Percentiles rank a stretch among this genome's conserved stretches.
Evolutionary conservation across 208 protist species (phyloP).

Genomic region (Novymonas esmeraldas): DNA sequence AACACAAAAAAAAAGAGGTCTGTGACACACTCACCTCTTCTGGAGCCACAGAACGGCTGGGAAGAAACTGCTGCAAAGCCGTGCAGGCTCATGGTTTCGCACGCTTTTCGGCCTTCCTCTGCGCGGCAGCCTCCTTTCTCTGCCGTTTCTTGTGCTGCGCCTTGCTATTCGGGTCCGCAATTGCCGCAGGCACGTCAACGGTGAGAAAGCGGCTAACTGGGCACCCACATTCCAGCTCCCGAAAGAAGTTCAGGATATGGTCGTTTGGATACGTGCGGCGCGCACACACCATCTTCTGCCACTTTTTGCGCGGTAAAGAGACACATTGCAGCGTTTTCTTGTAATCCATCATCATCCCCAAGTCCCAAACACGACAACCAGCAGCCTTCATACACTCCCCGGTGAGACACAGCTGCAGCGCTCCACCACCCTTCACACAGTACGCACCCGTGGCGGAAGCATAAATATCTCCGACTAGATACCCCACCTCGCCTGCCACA

Average conservation of each 20-base stretch:
- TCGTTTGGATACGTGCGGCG: constrained; percentile 12
- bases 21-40: too few relatives aligned
- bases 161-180: constrained; percentile 29
- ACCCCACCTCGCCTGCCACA: constrained; percentile 78
- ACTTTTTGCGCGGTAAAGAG: constrained; percentile 20
- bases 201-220: constrained; percentile 27
- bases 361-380: constrained; percentile 83
- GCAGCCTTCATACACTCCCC: constrained; percentile 45
- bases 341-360: constrained; percentile 89
- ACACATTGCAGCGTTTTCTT: constrained; percentile 43
- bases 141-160: constrained; percentile 28
- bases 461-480: constrained; percentile 86
- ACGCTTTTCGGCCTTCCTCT: constrained; percentile 9
- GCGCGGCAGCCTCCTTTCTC: constrained; percentile 14
- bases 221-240: constrained; percentile 16
- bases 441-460: constrained; percentile 82
- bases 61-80: too few relatives aligned
- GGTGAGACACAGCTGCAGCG: constrained; percentile 67
- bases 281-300: constrained; percentile 16
- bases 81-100: background rate
- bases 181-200: background rate
- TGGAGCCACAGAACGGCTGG: too few relatives aligned
- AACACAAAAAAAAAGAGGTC: background rate
- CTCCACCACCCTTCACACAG: constrained; percentile 68
- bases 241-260: constrained; percentile 13